Conservation (phyloP, 2,329 filamentous ascomycete species). For the Claviceps digitariae region DNA sequence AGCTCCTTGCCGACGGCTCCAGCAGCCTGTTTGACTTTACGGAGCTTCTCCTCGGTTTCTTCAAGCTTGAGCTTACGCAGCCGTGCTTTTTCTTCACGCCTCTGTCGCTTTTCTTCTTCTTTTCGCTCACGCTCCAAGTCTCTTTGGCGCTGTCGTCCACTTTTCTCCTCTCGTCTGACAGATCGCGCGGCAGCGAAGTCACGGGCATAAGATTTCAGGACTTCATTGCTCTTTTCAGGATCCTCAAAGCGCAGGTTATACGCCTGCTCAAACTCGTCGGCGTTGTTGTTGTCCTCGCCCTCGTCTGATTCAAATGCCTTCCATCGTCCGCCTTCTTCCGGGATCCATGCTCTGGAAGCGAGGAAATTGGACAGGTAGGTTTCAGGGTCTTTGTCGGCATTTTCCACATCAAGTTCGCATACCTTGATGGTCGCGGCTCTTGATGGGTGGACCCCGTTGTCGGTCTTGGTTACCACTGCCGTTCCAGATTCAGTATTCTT, state of each 20-base stretch:
- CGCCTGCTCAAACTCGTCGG: conserved; percentile 79
- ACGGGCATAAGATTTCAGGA: conserved; percentile 77
- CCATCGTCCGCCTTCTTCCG: conserved; percentile 50
- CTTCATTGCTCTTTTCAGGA: conserved; percentile 74
- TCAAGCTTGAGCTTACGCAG: conserved; percentile 81
- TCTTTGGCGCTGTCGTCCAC: conserved; percentile 60
- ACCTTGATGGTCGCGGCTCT: conserved; percentile 32
- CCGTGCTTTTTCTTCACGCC: conserved; percentile 68
- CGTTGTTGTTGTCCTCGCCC: conserved; percentile 66
- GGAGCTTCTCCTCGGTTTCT: conserved; percentile 74
- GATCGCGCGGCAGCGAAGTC: conserved; percentile 71
- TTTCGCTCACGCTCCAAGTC: conserved; percentile 66
- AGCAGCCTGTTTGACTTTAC: conserved; percentile 79
- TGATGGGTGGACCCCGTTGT: conserved; percentile 43
- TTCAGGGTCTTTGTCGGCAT: conserved; percentile 80
- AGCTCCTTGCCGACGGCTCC: conserved; percentile 56
- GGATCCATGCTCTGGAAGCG: conserved; percentile 80
- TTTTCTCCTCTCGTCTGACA: conserved; percentile 73
- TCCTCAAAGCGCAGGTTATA: conserved; percentile 97
- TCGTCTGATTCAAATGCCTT: conserved; percentile 88
- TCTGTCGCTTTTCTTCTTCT: conserved; percentile 63
- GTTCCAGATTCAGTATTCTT: conserved; percentile 20
- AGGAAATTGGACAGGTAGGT: conserved; percentile 92
- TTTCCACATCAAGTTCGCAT: conserved; percentile 51
- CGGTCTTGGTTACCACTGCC: conserved; percentile 13